These are phyloP conservation scores for Candida ponderosae DNA, from an alignment of 805 yeast genomes.

Conservation along the genomic window DNA sequence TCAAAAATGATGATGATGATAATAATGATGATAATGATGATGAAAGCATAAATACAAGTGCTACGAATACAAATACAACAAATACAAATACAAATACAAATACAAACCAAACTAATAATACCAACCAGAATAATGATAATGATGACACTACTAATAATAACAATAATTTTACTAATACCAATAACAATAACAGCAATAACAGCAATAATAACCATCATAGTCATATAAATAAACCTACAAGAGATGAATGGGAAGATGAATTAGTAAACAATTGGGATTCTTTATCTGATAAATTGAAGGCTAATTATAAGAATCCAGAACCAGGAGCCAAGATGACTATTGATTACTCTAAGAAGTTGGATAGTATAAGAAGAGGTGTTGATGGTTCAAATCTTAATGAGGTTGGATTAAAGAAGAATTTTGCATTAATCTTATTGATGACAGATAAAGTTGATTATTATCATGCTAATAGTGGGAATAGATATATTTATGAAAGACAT, in stretches of 20 bases:
- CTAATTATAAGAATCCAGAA: slow-evolving; percentile 63
- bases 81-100: too few relatives aligned
- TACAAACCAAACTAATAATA: slow-evolving; percentile 1
- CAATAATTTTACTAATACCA: too few relatives aligned
- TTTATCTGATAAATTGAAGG: slow-evolving; percentile 51
- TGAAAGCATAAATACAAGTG: neutral
- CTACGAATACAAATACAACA: too few relatives aligned
- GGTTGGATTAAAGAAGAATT: slow-evolving; percentile 50
- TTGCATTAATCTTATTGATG: slow-evolving; percentile 61
- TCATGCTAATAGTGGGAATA: slow-evolving; percentile 44
- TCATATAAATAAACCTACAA: slow-evolving; percentile 36
- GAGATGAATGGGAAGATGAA: slow-evolving; percentile 64
- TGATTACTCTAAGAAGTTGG: slow-evolving; percentile 49
- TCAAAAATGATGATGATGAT: slow-evolving; percentile 1
- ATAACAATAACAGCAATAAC: slow-evolving; percentile 2
- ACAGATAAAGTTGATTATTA: slow-evolving; percentile 65
- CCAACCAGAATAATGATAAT: too few relatives aligned
- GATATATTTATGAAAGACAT: slow-evolving; percentile 46
- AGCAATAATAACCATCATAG: slow-evolving; percentile 5
- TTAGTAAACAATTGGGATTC: slow-evolving; percentile 53
- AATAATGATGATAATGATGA: neutral
- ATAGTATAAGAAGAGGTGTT: slow-evolving; percentile 72
- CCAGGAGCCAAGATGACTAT: slow-evolving; percentile 57
- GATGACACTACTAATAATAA: too few relatives aligned
- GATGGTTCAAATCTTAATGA: slow-evolving; percentile 67